Evolutionary conservation across 352 stramenopile genomes (phyloP).

Genomic region (Albugo laibachii): DNA sequence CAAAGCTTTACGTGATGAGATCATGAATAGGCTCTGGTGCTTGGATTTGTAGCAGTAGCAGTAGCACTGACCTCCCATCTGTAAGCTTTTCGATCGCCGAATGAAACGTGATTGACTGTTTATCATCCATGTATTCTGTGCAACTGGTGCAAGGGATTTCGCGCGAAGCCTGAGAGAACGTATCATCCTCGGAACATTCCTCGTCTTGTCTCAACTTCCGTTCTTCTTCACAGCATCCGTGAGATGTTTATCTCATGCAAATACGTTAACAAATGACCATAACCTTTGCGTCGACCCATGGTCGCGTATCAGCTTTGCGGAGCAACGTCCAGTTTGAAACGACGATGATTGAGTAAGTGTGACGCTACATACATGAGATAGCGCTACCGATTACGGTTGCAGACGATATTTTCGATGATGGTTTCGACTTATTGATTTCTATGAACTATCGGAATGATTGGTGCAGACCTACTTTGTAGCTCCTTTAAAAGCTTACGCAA

Average conservation of each 20-base stretch:
- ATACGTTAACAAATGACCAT: too few relatives aligned
- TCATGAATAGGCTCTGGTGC: too few relatives aligned
- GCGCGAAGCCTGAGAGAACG: constrained; percentile 35
- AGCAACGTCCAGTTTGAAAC: too few relatives aligned
- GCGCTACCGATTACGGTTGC: too few relatives aligned
- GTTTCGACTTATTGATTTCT: too few relatives aligned
- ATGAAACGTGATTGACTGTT: constrained; percentile 43
- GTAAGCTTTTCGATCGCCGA: constrained; percentile 60
- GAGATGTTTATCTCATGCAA: too few relatives aligned
- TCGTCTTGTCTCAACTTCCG: constrained; percentile 48
- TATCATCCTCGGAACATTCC: constrained; percentile 46
- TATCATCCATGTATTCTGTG: constrained; percentile 34
- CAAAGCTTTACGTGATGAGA: constrained; percentile 20
- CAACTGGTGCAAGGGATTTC: constrained; percentile 39
- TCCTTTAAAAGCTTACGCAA: constrained; percentile 38
- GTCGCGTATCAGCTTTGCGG: too few relatives aligned
- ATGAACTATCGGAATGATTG: too few relatives aligned
- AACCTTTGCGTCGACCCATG: too few relatives aligned
- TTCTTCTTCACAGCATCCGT: constrained; percentile 9
- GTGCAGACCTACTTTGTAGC: not conserved
- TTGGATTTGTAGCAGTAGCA: constrained; percentile 9
- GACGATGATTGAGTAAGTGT: too few relatives aligned
- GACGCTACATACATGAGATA: too few relatives aligned
- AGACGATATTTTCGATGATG: too few relatives aligned
- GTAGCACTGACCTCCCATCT: constrained; percentile 32